Base-by-base conservation (phyloP, 148 eudicot species). In the Chenopodium suecicum region DNA sequence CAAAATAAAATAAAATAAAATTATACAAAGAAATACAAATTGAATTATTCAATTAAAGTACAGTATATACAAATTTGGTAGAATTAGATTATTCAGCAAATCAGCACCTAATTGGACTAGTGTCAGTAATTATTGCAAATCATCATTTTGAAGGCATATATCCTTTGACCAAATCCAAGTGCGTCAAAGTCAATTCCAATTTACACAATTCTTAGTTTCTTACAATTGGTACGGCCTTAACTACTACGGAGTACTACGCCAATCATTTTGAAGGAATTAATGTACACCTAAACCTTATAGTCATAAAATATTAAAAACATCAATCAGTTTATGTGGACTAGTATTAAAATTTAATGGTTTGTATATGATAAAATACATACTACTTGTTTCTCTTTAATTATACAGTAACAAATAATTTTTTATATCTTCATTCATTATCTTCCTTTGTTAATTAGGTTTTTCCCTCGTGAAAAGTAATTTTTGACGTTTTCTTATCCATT, bases 171-270 rank as follows among this genome's bases (percentile, higher is more conserved):
- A 69, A 50, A 75, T 75, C 76, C 65, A 4, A 6, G 29, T 68
- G 48, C 74, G 82, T 79, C 82, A 79, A 70, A 75, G 82, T 79
- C 85, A 79, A 83, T 74, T 75, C 62, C 66, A 83, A 74, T 69
- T 58, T 58, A 25, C 23, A 80, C 29, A 65, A 78, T 83, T 65
- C 6, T n/a, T 54, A 23, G 23, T 23, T 23, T 23, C 23, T n/a
- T 54, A 13, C 63, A 50, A 13, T 83, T 69, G 52, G 48, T 74
- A 79, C 79, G 62, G 37, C 50, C 82, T 32, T 25, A 52, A 78
- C 71, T 65, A 66, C 78, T 52, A 67, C 41, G 8, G 12, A 5
- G 9, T 56, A 16, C 22, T 41, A 14, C 60, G 32, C 6, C 34
- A 71, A 69, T 27, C 58, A 82, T 64, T 56, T 70, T 65, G 41